phyloP scores from a whole-genome alignment of 805 yeast genomes.

The Zygosaccharomyces pseudorouxii region DNA sequence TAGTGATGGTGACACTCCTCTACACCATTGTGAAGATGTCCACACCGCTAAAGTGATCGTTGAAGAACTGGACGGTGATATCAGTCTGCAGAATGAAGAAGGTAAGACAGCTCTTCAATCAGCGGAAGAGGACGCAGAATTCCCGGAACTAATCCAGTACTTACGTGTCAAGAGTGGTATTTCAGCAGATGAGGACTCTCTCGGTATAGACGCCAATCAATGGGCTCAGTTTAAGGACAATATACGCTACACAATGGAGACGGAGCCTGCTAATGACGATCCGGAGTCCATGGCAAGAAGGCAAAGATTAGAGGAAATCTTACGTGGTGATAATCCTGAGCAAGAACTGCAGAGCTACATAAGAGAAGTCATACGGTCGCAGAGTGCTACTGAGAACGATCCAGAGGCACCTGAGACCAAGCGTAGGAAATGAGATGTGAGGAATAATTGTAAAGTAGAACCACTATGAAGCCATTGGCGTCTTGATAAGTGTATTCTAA shows the following conservation, averaged over 20 bases:
- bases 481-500: background rate
- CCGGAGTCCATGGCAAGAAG: constrained; percentile 54
- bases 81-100: constrained; percentile 58
- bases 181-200: constrained; percentile 22
- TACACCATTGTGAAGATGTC: constrained; percentile 81
- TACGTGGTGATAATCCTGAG: constrained; percentile 78
- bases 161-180: constrained; percentile 42
- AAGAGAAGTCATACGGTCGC: constrained; percentile 58
- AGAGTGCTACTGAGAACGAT: constrained; percentile 26
- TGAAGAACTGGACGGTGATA: constrained; percentile 65
- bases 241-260: constrained; percentile 54
- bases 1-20: constrained; percentile 89
- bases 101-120: constrained; percentile 70
- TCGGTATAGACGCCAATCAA: constrained; percentile 30
- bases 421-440: constrained; percentile 33
- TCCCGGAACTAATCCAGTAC: constrained; percentile 69
- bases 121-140: constrained; percentile 81
- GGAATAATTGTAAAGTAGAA: background rate
- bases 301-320: constrained; percentile 59
- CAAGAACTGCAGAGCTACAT: constrained; percentile 67
- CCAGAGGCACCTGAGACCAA: constrained; percentile 31
- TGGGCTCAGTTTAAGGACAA: constrained; percentile 38
- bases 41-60: constrained; percentile 61
- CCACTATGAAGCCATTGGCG: background rate
- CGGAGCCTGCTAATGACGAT: constrained; percentile 39